These are phyloP conservation scores for Lodderomyces margitis DNA, from an alignment of 1,139 yeast genomes.

Conservation along the genomic window DNA sequence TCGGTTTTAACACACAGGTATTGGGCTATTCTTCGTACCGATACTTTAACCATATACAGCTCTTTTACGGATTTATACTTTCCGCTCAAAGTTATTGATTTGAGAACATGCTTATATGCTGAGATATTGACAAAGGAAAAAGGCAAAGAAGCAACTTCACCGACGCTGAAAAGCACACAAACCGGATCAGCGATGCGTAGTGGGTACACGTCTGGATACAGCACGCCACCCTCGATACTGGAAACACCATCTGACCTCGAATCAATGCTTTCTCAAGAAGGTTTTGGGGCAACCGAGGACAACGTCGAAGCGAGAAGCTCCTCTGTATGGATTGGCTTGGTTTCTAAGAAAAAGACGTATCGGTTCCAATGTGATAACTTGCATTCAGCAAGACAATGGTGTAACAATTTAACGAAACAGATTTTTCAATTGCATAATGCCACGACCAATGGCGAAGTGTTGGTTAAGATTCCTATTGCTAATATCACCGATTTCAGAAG, in stretches of 20 bases:
- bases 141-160: conserved; percentile 13
- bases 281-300: conserved; percentile 24
- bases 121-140: conserved; percentile 44
- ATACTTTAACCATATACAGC: conserved; percentile 65
- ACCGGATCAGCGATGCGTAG: conserved; percentile 9
- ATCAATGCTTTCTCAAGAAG: conserved; percentile 25
- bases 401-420: conserved; percentile 67
- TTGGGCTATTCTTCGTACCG: conserved; percentile 79
- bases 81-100: conserved; percentile 73
- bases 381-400: conserved; percentile 79
- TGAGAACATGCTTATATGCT: conserved; percentile 61
- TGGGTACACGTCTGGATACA: conserved; percentile 14
- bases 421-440: conserved; percentile 63
- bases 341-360: conserved; percentile 58
- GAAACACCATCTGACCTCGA: conserved; percentile 18
- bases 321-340: conserved; percentile 53
- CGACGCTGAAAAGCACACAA: conserved; percentile 9
- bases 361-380: conserved; percentile 72
- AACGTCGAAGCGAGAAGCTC: conserved; percentile 23
- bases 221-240: conserved; percentile 14
- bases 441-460: conserved; percentile 69
- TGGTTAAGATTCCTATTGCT: conserved; percentile 71
- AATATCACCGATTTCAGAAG: conserved; percentile 62
- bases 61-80: conserved; percentile 79
- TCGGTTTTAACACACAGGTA: conserved; percentile 41